Evolutionary conservation across 371 early-diverging fungal genomes (phyloP).

Genomic region (Circinella umbellata): DNA sequence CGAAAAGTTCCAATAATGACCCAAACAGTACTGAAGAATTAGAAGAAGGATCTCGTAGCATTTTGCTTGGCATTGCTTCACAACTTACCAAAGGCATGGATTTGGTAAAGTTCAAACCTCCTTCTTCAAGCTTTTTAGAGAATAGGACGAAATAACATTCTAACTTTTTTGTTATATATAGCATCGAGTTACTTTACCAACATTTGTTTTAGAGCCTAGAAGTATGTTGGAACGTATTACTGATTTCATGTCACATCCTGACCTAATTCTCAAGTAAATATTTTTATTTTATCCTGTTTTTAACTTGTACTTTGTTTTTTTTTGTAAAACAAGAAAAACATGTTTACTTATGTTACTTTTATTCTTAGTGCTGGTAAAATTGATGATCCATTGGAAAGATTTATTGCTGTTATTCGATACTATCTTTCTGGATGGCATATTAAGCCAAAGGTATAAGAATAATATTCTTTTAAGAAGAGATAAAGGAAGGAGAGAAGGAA

Average conservation of each 20-base stretch:
- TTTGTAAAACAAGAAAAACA: neutral
- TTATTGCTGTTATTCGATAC: conserved; percentile 87
- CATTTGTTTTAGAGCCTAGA: conserved; percentile 94
- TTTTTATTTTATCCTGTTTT: neutral
- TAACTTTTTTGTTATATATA: neutral
- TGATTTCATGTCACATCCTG: conserved; percentile 93
- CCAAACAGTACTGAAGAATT: conserved; percentile 74
- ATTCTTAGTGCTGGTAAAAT: conserved; percentile 60
- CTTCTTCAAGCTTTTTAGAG: too few relatives aligned
- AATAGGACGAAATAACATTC: too few relatives aligned
- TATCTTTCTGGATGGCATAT: conserved; percentile 98
- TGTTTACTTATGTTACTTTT: neutral
- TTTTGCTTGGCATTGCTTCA: conserved; percentile 81
- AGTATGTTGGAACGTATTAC: conserved; percentile 92
- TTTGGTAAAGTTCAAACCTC: conserved; percentile 42
- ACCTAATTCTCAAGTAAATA: conserved; percentile 76
- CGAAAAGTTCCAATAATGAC: conserved; percentile 16
- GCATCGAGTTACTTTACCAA: conserved; percentile 88
- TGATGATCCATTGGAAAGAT: conserved; percentile 83
- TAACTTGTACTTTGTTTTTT: neutral
- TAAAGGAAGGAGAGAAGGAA: too few relatives aligned
- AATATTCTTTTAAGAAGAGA: too few relatives aligned
- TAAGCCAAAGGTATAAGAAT: conserved; percentile 77
- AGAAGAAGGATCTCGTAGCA: conserved; percentile 86
- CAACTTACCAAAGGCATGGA: conserved; percentile 91